These are phyloP conservation scores for Nitzschia sp. DNA, from an alignment of 108 stramenopile genomes.

Conservation along the genomic window DNA sequence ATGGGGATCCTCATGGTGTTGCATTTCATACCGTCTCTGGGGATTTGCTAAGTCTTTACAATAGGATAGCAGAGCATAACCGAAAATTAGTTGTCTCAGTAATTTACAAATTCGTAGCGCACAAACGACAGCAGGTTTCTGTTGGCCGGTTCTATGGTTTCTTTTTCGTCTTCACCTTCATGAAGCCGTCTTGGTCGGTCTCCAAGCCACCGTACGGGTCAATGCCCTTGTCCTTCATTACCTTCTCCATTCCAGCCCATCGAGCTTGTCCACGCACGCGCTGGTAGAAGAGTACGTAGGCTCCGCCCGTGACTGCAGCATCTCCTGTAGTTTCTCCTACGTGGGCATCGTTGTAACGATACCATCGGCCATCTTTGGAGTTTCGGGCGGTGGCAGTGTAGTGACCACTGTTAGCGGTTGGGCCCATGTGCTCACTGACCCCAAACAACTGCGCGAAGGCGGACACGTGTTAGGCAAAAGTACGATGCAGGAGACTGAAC, in stretches of 20 bases:
- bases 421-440: slow-evolving; percentile 80
- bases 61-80: too few species aligned
- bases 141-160: slow-evolving; percentile 15
- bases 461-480: too few species aligned
- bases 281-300: slow-evolving; percentile 82
- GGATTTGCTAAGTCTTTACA: slow-evolving; percentile 25
- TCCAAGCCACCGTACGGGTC: slow-evolving; percentile 46
- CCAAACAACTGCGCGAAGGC: slow-evolving; percentile 65
- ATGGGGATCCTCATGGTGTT: slow-evolving; percentile 77
- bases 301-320: slow-evolving; percentile 77
- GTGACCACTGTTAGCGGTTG: slow-evolving; percentile 82
- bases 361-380: slow-evolving; percentile 76
- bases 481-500: too few species aligned
- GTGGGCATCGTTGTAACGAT: slow-evolving; percentile 81
- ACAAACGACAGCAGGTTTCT: too few species aligned
- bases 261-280: slow-evolving; percentile 57
- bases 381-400: slow-evolving; percentile 89
- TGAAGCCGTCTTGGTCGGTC: slow-evolving; percentile 57
- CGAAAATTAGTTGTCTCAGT: not conserved
- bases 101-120: too few species aligned
- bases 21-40: slow-evolving; percentile 82
- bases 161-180: slow-evolving; percentile 43
- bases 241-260: slow-evolving; percentile 84
- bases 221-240: slow-evolving; percentile 44
- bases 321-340: slow-evolving; percentile 76